phyloP scores from a whole-genome alignment of 208 protist genomes.

The Leishmania tropica region DNA sequence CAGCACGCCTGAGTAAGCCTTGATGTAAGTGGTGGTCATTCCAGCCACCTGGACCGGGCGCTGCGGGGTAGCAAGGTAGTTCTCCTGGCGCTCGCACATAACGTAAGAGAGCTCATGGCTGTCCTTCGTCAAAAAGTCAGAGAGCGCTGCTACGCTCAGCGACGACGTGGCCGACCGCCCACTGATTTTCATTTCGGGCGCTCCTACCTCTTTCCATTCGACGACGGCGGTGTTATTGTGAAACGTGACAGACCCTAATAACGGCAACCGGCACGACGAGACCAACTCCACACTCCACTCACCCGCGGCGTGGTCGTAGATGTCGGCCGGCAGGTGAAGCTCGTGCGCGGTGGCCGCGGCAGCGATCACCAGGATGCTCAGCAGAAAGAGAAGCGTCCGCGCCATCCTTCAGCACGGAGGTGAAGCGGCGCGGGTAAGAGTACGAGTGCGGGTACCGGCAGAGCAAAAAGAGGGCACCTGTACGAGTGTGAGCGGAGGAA shows the following conservation, averaged over 20 bases:
- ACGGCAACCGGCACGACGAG: slow-evolving; percentile 40
- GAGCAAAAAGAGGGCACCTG: not conserved
- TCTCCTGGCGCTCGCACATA: slow-evolving; percentile 50
- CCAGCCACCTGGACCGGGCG: slow-evolving; percentile 33
- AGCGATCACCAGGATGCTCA: slow-evolving; percentile 14
- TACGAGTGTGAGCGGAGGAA: not conserved
- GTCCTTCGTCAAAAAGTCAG: slow-evolving; percentile 31
- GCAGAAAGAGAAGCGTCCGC: slow-evolving; percentile 1
- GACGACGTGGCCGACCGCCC: slow-evolving; percentile 16
- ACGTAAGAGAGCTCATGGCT: slow-evolving; percentile 32
- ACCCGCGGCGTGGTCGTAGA: slow-evolving; percentile 54
- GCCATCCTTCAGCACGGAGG: not conserved
- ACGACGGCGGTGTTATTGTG: slow-evolving; percentile 38
- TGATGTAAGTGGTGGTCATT: slow-evolving; percentile 54
- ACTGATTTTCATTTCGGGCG: slow-evolving; percentile 15
- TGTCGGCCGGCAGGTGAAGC: slow-evolving; percentile 45
- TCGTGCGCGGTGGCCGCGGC: slow-evolving; percentile 4
- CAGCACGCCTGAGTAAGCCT: slow-evolving; percentile 46
- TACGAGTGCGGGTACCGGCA: not conserved
- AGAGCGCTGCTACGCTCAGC: slow-evolving; percentile 40
- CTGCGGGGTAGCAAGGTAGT: slow-evolving; percentile 48
- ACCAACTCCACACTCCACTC: slow-evolving; percentile 66
- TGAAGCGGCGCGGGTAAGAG: not conserved
- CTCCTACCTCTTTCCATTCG: slow-evolving; percentile 36
- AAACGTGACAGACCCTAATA: slow-evolving; percentile 41